phyloP scores from a whole-genome alignment of 2,329 filamentous ascomycete species.

The Didymella segeticola region DNA sequence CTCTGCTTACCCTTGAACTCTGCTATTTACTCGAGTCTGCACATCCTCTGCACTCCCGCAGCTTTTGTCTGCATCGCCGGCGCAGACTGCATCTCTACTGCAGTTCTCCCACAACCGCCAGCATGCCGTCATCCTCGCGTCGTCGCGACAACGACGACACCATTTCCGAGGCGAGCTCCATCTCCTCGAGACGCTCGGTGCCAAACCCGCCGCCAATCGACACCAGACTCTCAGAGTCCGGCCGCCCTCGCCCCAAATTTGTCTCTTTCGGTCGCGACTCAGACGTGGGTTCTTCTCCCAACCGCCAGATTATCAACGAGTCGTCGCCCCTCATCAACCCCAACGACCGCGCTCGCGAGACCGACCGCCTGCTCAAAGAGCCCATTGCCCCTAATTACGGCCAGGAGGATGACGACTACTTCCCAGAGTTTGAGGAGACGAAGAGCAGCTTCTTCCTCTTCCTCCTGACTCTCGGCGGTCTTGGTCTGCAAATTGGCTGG shows the following conservation, averaged over 20 bases:
- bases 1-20: conserved; percentile 6
- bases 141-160: conserved; percentile 16
- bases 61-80: conserved; percentile 23
- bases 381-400: conserved; percentile 40
- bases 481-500: conserved; percentile 92
- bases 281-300: conserved; percentile 21
- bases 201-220: conserved; percentile 26
- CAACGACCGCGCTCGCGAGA: conserved; percentile 39
- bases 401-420: conserved; percentile 52
- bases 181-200: conserved; percentile 14
- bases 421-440: conserved; percentile 63
- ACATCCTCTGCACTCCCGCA: conserved; percentile 2
- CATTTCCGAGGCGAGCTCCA: conserved; percentile 24
- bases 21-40: conserved; percentile 1
- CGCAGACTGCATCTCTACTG: conserved; percentile 20
- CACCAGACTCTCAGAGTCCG: conserved; percentile 20
- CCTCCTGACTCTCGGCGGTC: conserved; percentile 83
- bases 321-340: conserved; percentile 43
- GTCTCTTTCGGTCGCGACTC: conserved; percentile 46
- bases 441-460: conserved; percentile 88
- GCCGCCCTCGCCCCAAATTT: conserved; percentile 40
- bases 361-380: conserved; percentile 43
- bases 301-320: conserved; percentile 43
- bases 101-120: conserved; percentile 20
- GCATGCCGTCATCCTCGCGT: conserved; percentile 25